These are phyloP conservation scores for Mycena olivaceomarginata DNA, from an alignment of 768 basidiomycete genomes.

Conservation along the genomic window DNA sequence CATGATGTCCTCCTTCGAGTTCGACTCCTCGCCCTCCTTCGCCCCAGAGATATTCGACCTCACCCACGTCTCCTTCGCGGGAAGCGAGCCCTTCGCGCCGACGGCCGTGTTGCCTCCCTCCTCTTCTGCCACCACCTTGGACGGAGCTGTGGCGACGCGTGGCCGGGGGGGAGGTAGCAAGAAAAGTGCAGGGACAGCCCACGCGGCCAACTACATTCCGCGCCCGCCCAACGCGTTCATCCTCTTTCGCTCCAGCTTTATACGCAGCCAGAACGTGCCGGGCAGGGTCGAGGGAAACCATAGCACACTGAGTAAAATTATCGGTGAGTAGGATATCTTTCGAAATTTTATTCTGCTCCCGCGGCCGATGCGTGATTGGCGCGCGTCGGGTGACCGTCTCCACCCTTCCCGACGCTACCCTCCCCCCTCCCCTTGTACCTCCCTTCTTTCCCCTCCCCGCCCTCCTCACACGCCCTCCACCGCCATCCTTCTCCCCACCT, in stretches of 20 bases:
- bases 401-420: too few relatives aligned
- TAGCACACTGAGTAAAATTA: constrained; percentile 87
- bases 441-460: too few relatives aligned
- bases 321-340: constrained; percentile 69
- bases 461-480: too few relatives aligned
- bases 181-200: too few relatives aligned
- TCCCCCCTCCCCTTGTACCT: neutral
- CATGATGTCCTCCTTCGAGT: constrained; percentile 45
- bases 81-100: constrained; percentile 2
- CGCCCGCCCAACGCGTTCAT: constrained; percentile 92
- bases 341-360: neutral
- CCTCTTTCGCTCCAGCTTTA: constrained; percentile 88
- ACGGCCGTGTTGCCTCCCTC: constrained; percentile 7
- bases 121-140: neutral
- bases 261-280: constrained; percentile 83
- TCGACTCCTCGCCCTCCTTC: constrained; percentile 5
- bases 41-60: constrained; percentile 13
- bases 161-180: too few relatives aligned
- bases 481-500: too few relatives aligned
- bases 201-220: constrained; percentile 74
- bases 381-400: too few relatives aligned
- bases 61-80: constrained; percentile 23
- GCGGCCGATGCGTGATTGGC: too few relatives aligned
- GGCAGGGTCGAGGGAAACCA: constrained; percentile 89
- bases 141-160: too few relatives aligned